Percentiles rank a stretch among this genome's conserved stretches.
Evolutionary conservation across 495 filamentous ascomycete genomes (phyloP).

Genomic region (Penicillium bovifimosum): DNA sequence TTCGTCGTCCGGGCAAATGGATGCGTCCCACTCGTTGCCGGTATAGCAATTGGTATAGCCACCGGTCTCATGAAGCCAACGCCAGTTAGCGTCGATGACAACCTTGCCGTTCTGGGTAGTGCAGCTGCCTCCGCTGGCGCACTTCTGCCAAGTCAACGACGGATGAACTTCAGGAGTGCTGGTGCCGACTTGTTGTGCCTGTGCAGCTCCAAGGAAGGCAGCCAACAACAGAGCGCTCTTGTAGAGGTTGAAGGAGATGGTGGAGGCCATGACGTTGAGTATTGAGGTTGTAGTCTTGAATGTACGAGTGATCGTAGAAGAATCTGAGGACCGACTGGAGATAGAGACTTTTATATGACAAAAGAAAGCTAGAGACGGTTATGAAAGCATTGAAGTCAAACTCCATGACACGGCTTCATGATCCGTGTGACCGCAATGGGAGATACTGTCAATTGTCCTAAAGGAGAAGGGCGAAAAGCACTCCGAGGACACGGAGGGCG

Average conservation of each 20-base stretch:
- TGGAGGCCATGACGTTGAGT: slow-evolving; percentile 13
- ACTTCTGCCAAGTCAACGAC: slow-evolving; percentile 51
- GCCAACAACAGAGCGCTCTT: slow-evolving; percentile 14
- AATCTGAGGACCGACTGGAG: not conserved
- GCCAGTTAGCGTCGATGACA: slow-evolving; percentile 62
- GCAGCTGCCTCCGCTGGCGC: slow-evolving; percentile 49
- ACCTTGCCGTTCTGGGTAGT: slow-evolving; percentile 46
- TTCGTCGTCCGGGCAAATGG: slow-evolving; percentile 47
- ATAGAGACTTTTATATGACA: slow-evolving; percentile 6
- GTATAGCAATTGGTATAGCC: slow-evolving; percentile 61
- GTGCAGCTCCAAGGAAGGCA: not conserved
- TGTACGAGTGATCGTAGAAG: not conserved
- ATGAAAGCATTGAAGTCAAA: not conserved
- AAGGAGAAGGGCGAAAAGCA: slow-evolving; percentile 9
- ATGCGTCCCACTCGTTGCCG: slow-evolving; percentile 51
- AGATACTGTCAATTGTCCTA: slow-evolving; percentile 4
- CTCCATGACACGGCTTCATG: slow-evolving; percentile 9
- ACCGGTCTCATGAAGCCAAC: slow-evolving; percentile 50
- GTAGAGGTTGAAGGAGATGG: slow-evolving; percentile 21
- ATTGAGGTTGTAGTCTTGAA: not conserved
- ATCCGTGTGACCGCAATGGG: slow-evolving; percentile 12
- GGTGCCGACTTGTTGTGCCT: slow-evolving; percentile 15
- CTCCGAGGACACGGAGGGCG: slow-evolving; percentile 27
- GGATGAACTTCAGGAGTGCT: slow-evolving; percentile 7
- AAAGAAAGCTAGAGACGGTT: not conserved